Evolutionary conservation across 2,329 filamentous ascomycete genomes (phyloP), one percentile per base, ranked within the genome.

Genomic region (Xylaria sp.): DNA sequence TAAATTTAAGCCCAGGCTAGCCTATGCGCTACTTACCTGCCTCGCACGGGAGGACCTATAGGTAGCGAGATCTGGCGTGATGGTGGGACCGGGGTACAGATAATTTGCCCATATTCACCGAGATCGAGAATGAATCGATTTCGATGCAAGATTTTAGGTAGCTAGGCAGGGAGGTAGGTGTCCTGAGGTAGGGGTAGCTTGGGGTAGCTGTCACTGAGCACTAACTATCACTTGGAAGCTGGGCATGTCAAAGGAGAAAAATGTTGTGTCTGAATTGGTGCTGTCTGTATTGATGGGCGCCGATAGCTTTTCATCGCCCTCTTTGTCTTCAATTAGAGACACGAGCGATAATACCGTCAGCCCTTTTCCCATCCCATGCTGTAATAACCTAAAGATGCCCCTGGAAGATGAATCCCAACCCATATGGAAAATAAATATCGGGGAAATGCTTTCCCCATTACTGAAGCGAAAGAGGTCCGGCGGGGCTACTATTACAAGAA

Each of bases 401-500:
- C 57, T 53, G 18, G 3, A 54, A 54, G 53, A 60, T 59, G 32
- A 66, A 63, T 42, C 21, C 51, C 35, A 40, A 40, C 35, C 53
- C 53, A 16, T 16, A 2, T 25, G 40, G 42, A 21, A 47, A 29
- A 57, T 53, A 29, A 57, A 40, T 18, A 59, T 42, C 3, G 18
- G 54, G 69, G 27, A 44, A 58, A 32, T 32, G 44, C 37, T 47
- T 47, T 48, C 27, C 54, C 48, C 50, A 35, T 29, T 23, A 51
- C 37, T 23, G 62, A 69, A 64, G 59, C 42, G 62, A 68, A 60
- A n/a, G 18, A 6, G 50, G 25, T 21, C 61, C 64, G 63, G 60
- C 48, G 51, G 48, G 23, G 54, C 35, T 69, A 68, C 16, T 69
- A 68, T 60, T 69, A 69, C 60, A 68, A 59, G 21, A 67, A 63